Conservation (phyloP, 768 basidiomycete genomes). For the Pleurotus citrinopileatus region DNA sequence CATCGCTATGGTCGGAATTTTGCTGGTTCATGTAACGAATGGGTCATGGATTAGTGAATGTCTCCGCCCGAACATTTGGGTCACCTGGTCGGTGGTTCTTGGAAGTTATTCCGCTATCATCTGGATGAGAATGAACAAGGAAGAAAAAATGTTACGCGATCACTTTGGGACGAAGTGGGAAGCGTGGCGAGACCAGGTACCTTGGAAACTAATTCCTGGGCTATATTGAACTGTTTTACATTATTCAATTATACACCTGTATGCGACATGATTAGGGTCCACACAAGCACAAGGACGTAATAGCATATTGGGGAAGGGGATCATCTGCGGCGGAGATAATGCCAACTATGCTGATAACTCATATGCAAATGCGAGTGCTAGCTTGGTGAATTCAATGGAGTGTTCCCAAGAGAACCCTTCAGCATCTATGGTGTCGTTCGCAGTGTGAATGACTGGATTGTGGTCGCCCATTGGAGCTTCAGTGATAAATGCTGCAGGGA, state of each 20-base stretch:
- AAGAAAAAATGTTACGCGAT: conserved; percentile 32
- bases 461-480: conserved; percentile 39
- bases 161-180: conserved; percentile 29
- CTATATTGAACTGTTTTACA: too few species aligned
- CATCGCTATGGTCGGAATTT: background rate
- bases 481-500: conserved; percentile 38
- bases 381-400: conserved; percentile 59
- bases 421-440: conserved; percentile 43
- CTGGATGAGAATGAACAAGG: conserved; percentile 20
- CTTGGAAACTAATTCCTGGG: conserved; percentile 31
- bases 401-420: conserved; percentile 47
- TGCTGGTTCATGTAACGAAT: background rate
- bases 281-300: too few species aligned
- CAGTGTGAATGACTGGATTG: conserved; percentile 41
- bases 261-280: too few species aligned
- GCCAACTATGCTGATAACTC: conserved; percentile 37
- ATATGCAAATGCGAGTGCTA: conserved; percentile 54
- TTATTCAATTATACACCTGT: too few species aligned
- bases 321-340: too few species aligned
- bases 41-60: background rate
- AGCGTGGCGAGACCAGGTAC: conserved; percentile 29
- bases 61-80: background rate
- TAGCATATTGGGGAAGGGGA: too few species aligned
- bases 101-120: background rate
- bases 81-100: background rate